These are phyloP conservation scores for Arabidopsis hybrid DNA, from an alignment of 441 rosid genomes.

Conservation along the genomic window DNA sequence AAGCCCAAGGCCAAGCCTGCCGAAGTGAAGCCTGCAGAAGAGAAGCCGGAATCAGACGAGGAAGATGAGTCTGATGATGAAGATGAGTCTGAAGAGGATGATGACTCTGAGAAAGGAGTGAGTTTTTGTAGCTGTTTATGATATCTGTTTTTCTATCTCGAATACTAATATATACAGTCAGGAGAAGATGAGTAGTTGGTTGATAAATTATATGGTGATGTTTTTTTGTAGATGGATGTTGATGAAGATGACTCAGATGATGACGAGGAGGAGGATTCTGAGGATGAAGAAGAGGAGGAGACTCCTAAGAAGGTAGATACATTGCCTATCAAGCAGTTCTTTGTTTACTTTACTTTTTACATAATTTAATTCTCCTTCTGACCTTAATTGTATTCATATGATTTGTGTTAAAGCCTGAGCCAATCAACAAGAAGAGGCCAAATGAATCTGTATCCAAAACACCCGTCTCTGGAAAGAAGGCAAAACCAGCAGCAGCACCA, in stretches of 20 bases:
- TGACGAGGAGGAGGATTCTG: conserved; percentile 14
- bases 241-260: conserved; percentile 38
- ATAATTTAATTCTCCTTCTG: not conserved
- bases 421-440: conserved; percentile 64
- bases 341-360: not conserved
- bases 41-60: conserved; percentile 19
- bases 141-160: conserved; percentile 22
- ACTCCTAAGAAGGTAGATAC: conserved; percentile 53
- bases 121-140: not conserved
- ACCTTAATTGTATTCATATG: not conserved
- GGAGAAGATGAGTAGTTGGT: not conserved
- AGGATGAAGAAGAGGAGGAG: conserved; percentile 47
- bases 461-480: conserved; percentile 64
- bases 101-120: conserved; percentile 48
- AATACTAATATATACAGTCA: not conserved
- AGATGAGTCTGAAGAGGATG: not conserved
- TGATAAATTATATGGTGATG: not conserved
- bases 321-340: not conserved
- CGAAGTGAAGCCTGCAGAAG: conserved; percentile 41
- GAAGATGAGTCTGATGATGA: conserved; percentile 49
- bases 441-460: conserved; percentile 66
- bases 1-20: conserved; percentile 48
- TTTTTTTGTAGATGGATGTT: conserved; percentile 38
- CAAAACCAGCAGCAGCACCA: conserved; percentile 50
- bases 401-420: conserved; percentile 52